These are phyloP conservation scores for Hymenoscyphus fructigenus DNA, from an alignment of 2,329 filamentous ascomycete species.

Conservation along the genomic window DNA sequence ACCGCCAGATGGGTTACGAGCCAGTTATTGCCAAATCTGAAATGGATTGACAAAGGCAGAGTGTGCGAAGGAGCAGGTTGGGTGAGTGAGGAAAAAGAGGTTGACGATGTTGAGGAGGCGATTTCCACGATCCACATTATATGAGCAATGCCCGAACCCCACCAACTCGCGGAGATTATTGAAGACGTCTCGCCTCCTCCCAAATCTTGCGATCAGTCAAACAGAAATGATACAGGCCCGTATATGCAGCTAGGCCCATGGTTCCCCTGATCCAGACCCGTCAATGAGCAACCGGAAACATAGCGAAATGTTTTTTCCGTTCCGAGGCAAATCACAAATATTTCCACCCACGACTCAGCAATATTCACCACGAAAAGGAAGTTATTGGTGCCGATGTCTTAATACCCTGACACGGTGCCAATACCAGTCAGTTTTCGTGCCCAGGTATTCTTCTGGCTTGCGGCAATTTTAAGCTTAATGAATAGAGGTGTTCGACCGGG, in stretches of 20 bases:
- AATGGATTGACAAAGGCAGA: slow-evolving; percentile 52
- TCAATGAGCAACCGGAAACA: no score
- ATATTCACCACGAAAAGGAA: no score
- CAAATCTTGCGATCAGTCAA: no score
- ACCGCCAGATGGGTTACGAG: slow-evolving; percentile 61
- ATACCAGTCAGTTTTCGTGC: background rate
- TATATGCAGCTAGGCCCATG: no score
- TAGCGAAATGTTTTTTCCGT: no score
- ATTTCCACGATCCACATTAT: background rate
- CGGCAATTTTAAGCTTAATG: background rate
- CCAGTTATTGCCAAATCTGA: slow-evolving; percentile 47
- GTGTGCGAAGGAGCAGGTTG: slow-evolving; percentile 49
- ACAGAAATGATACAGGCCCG: no score
- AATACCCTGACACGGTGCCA: background rate
- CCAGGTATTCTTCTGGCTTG: background rate
- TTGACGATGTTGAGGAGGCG: background rate
- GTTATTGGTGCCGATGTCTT: no score
- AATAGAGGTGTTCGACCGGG: background rate
- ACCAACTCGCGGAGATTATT: no score
- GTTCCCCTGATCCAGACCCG: no score
- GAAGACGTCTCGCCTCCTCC: no score
- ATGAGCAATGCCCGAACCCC: background rate
- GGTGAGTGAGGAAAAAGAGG: slow-evolving; percentile 10
- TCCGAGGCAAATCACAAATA: no score
- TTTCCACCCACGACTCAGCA: no score